phyloP scores from a whole-genome alignment of 441 rosid genomes.

The Pelargonium cotyledonis region DNA sequence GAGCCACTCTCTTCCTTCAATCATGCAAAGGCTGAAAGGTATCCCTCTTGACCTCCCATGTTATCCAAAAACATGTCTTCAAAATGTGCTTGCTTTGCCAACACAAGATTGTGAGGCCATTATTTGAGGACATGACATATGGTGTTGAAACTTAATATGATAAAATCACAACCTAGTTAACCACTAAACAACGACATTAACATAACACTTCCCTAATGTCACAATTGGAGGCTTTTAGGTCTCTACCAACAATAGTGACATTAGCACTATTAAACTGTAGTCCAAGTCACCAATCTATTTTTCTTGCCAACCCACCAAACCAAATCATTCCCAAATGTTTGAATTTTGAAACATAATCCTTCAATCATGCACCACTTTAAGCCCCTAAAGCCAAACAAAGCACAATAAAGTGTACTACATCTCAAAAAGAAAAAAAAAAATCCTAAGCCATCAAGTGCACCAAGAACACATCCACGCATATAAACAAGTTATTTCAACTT shows the following conservation, averaged over 20 bases:
- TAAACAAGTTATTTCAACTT: not conserved
- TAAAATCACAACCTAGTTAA: too few species aligned
- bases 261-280: too few species aligned
- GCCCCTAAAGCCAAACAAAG: slow-evolving; percentile 2
- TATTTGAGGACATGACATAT: not conserved
- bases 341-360: not conserved
- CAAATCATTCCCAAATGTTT: not conserved
- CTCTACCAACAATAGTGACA: too few species aligned
- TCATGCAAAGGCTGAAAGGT: too few species aligned
- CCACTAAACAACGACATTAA: not conserved
- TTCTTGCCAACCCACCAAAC: not conserved
- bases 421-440: not conserved
- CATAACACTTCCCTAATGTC: too few species aligned
- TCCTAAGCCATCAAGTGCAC: not conserved
- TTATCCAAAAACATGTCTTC: not conserved
- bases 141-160: not conserved
- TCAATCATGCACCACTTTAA: not conserved
- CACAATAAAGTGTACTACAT: too few species aligned
- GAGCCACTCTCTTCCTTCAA: too few species aligned
- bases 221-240: too few species aligned
- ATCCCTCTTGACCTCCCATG: not conserved
- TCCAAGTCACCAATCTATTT: too few species aligned
- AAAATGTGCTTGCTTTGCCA: too few species aligned
- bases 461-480: not conserved
- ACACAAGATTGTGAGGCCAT: not conserved